phyloP scores from a whole-genome alignment of 495 filamentous ascomycete genomes.

The Xylaria longipes region DNA sequence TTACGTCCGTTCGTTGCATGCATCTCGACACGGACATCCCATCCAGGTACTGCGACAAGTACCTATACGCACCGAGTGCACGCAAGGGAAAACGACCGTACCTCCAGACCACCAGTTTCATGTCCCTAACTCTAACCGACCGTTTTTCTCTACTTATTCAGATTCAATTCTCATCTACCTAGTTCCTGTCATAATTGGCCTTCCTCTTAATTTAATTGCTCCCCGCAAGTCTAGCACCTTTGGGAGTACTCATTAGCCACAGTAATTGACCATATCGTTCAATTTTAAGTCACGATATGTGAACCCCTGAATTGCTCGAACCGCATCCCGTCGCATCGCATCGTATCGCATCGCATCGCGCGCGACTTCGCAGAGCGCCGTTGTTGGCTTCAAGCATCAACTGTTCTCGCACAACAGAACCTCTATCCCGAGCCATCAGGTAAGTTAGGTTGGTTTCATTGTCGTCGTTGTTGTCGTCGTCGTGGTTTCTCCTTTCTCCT shows the following conservation, averaged over 20 bases:
- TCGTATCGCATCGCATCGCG: constrained; percentile 8
- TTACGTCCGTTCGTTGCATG: background rate
- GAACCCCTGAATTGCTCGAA: constrained; percentile 15
- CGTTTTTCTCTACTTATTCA: constrained; percentile 1
- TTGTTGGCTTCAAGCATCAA: constrained; percentile 9
- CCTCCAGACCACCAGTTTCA: constrained; percentile 14
- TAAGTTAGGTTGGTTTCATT: background rate
- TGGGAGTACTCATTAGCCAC: background rate
- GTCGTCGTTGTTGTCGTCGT: background rate
- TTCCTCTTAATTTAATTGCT: background rate
- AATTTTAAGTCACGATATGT: constrained; percentile 22
- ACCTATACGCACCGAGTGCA: background rate
- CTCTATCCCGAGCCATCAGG: background rate
- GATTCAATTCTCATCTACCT: background rate
- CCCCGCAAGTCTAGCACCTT: constrained; percentile 1
- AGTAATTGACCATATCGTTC: constrained; percentile 5
- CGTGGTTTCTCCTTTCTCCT: background rate
- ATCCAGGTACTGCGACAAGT: background rate
- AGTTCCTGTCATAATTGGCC: background rate
- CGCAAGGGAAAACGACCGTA: constrained; percentile 8
- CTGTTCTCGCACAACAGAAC: background rate
- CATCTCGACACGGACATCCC: constrained; percentile 2
- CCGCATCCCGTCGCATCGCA: constrained; percentile 15
- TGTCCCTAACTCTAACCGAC: background rate
- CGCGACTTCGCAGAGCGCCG: constrained; percentile 5